Evolutionary conservation across 2,329 filamentous ascomycete species (phyloP).

Genomic region (Neonectria ditissima): DNA sequence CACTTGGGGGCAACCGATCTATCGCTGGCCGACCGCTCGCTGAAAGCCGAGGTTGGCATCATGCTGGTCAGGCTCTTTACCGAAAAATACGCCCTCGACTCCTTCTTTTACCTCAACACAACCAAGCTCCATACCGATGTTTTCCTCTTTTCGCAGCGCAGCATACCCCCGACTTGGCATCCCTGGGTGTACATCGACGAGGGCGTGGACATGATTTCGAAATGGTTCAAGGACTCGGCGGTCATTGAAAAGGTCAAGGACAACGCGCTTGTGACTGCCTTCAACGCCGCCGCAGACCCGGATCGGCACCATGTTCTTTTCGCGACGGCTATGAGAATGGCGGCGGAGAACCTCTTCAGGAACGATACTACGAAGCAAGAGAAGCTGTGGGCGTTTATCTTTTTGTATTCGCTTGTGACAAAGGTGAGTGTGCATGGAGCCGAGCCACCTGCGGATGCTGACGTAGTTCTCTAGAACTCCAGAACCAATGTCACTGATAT

Average conservation of each 20-base stretch:
- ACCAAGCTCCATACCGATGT: neutral
- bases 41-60: conserved; percentile 22
- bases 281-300: neutral
- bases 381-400: neutral
- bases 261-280: conserved; percentile 6
- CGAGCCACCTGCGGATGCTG: too few relatives aligned
- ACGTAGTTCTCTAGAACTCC: neutral
- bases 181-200: conserved; percentile 5
- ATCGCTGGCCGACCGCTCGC: conserved; percentile 15
- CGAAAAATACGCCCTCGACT: conserved; percentile 13
- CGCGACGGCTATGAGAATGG: neutral
- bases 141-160: neutral
- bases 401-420: neutral
- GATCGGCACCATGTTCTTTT: neutral
- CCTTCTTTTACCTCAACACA: conserved; percentile 3
- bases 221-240: conserved; percentile 30
- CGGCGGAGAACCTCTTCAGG: conserved; percentile 4
- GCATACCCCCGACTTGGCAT: neutral
- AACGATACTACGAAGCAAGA: neutral
- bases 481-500: neutral
- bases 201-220: conserved; percentile 1
- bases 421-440: too few relatives aligned
- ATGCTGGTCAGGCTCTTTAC: conserved; percentile 27
- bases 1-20: conserved; percentile 23
- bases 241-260: conserved; percentile 26